Evolutionary conservation across 805 yeast species (phyloP).

Genomic region (Starmera pachycereana): DNA sequence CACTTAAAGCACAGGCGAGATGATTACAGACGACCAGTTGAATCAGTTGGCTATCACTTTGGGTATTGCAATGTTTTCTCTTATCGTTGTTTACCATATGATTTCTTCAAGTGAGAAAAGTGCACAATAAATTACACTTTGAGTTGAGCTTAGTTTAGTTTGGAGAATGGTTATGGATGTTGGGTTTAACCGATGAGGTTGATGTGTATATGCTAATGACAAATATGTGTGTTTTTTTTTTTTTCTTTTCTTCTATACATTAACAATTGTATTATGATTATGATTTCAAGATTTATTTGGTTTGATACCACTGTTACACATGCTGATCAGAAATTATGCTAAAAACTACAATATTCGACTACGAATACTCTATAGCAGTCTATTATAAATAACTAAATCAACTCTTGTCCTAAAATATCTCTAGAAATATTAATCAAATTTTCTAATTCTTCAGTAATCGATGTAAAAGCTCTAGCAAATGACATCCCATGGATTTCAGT

Average conservation of each 20-base stretch:
- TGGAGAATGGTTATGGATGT: too few relatives aligned
- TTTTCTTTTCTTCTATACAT: too few relatives aligned
- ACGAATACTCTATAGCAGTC: neutral
- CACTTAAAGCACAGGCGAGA: constrained; percentile 16
- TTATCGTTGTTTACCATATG: constrained; percentile 61
- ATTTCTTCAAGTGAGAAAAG: constrained; percentile 32
- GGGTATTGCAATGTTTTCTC: constrained; percentile 57
- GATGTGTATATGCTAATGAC: too few relatives aligned
- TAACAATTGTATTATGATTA: too few relatives aligned
- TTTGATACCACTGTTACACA: too few relatives aligned
- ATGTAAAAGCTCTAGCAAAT: constrained; percentile 36
- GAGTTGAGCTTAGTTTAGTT: too few relatives aligned
- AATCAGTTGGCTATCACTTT: constrained; percentile 57
- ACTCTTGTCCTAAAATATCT: constrained; percentile 34
- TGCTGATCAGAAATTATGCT: too few relatives aligned
- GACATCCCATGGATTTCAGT: constrained; percentile 39
- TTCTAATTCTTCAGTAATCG: constrained; percentile 33
- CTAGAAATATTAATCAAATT: constrained; percentile 26
- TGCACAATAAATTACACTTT: neutral
- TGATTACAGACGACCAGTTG: constrained; percentile 76
- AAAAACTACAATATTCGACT: too few relatives aligned
- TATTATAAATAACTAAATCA: neutral
- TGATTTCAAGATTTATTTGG: too few relatives aligned
- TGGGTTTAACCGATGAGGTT: neutral
- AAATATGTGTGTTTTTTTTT: too few relatives aligned